Evolutionary conservation across 208 protist species (phyloP).

Genomic region (Trypanosoma vivax): DNA sequence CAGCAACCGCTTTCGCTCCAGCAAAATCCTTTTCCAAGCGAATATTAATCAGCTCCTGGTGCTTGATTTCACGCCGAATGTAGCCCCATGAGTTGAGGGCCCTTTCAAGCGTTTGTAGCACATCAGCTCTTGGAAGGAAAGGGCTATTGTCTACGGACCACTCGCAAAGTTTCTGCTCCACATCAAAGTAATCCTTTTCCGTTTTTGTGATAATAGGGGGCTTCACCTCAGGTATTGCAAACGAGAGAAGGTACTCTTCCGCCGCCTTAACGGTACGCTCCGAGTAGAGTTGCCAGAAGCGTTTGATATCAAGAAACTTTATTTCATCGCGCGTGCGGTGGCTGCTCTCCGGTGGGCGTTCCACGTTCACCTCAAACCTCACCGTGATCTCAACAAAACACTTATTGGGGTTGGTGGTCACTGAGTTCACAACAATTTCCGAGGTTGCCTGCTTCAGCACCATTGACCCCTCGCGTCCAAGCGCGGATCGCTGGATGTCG

Average conservation of each 20-base stretch:
- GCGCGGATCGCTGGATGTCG: constrained; percentile 36
- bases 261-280: constrained; percentile 13
- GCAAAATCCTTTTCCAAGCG: constrained; percentile 19
- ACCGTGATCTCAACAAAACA: constrained; percentile 45
- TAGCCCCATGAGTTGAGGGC: constrained; percentile 27
- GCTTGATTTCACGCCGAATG: constrained; percentile 24
- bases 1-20: constrained; percentile 6
- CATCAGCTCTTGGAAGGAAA: constrained; percentile 14
- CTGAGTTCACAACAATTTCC: constrained; percentile 20
- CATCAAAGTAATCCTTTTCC: constrained; percentile 16
- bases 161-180: constrained; percentile 29
- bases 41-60: constrained; percentile 30
- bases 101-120: constrained; percentile 23
- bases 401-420: constrained; percentile 34
- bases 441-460: constrained; percentile 12
- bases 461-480: constrained; percentile 23
- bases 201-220: constrained; percentile 2
- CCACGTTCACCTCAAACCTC: constrained; percentile 14
- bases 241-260: constrained; percentile 25
- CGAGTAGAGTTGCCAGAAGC: constrained; percentile 30
- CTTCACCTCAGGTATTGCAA: constrained; percentile 18
- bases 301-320: constrained; percentile 8
- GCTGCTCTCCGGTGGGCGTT: background rate
- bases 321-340: background rate
- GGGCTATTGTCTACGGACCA: constrained; percentile 14